These are phyloP conservation scores for Trichoderma brevicompactum DNA, from an alignment of 2,329 filamentous ascomycete species.

Conservation along the genomic window DNA sequence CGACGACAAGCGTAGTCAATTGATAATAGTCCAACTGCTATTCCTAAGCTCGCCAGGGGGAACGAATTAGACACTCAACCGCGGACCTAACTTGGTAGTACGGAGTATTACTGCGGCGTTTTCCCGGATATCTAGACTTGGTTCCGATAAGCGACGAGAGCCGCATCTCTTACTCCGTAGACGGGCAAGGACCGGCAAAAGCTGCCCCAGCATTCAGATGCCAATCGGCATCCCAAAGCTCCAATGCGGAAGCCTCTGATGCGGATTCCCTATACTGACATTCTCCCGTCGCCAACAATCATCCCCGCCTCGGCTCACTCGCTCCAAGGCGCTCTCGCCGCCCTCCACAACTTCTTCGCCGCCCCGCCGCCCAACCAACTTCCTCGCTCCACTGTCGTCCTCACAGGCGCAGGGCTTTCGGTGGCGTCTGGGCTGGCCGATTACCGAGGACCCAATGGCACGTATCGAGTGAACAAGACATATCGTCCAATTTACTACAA, in stretches of 20 bases:
- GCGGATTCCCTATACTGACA: constrained; percentile 88
- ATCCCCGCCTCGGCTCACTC: constrained; percentile 74
- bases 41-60: too few species aligned
- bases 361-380: constrained; percentile 58
- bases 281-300: constrained; percentile 74
- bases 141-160: too few species aligned
- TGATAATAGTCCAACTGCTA: too few species aligned
- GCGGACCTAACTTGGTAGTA: too few species aligned
- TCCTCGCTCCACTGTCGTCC: constrained; percentile 53
- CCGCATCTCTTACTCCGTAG: background rate
- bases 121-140: background rate
- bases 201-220: background rate
- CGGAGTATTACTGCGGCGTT: background rate
- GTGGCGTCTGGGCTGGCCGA: constrained; percentile 92
- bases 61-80: background rate
- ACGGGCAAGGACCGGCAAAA: background rate
- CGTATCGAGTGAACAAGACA: constrained; percentile 87
- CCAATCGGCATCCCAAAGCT: constrained; percentile 18
- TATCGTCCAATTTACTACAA: constrained; percentile 93
- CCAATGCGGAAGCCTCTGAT: constrained; percentile 73
- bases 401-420: constrained; percentile 87
- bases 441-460: constrained; percentile 87
- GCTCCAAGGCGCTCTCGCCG: constrained; percentile 72
- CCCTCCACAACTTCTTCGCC: constrained; percentile 76
- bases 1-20: too few species aligned